Base-by-base conservation (phyloP, 306 rosid genomes). In the Heteromeles arbutifolia region DNA sequence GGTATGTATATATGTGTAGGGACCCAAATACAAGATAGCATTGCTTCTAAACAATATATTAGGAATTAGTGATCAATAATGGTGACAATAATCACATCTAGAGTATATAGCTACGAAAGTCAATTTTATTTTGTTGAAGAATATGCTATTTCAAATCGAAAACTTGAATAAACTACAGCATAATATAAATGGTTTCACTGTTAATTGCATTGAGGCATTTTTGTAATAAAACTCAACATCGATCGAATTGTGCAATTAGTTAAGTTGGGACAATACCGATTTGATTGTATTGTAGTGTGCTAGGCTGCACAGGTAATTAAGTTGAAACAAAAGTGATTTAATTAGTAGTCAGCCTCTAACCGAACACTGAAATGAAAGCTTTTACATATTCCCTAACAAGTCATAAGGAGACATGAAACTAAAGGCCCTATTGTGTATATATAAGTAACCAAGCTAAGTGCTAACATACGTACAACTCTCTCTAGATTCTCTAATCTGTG, bases 1-100 rank as follows among this genome's bases (percentile, higher is more conserved):
- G 31, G 39, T 22, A 7, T 15, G 4, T 39, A 73, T 19, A 59
- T 13, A 73, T 64, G 18, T 0, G 11, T 53, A 31, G 31, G 75
- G 75, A 31, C 75, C 52, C 74, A 52, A 29, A 70, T 70, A 11
- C 45, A 56, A 32, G 65, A 72, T 72, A 56, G 32, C 52, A 52
- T 72, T 56, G 22, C 65, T 31, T 25, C 4, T 54, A n/a, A 54
- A n/a, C 75, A 11, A 71, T 48, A 58, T 11, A 24, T 59, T 21
- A 26, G 14, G 22, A 32, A 41, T 54, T 13, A 41, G 32, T 54
- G 65, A 41, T 41, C 26, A 29, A 53, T 70, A 70, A 70, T 70
- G 63, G 11, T 11, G 13, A 4, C 63, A 70, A 37, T 8, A 37
- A 37, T 37, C 41, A 37, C 41, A 37, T 37, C 9, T 37, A 37